Evolutionary conservation across 495 filamentous ascomycete species (phyloP).

Genomic region (Aspergillus heteromorphus): DNA sequence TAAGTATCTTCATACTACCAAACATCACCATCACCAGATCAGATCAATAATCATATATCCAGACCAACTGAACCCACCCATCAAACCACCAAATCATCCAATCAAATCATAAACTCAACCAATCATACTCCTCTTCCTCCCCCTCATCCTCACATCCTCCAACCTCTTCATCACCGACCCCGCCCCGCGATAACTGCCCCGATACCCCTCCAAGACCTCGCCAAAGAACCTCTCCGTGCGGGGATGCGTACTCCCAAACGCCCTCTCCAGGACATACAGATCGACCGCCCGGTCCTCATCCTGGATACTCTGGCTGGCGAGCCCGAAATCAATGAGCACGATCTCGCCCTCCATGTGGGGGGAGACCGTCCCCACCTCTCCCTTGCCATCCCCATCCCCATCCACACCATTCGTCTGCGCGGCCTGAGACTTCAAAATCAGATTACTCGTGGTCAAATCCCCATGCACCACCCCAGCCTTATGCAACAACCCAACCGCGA

Average conservation of each 20-base stretch:
- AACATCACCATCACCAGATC: no score
- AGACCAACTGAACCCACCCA: conserved; percentile 12
- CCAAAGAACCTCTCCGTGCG: conserved; percentile 72
- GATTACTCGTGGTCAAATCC: conserved; percentile 94
- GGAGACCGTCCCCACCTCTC: no score
- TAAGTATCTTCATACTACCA: neutral
- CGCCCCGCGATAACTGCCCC: conserved; percentile 52
- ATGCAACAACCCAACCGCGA: conserved; percentile 75
- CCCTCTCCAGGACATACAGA: conserved; percentile 92
- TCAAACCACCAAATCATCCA: neutral
- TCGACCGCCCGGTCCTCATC: conserved; percentile 96
- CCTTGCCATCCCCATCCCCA: conserved; percentile 27
- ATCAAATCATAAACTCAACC: conserved; percentile 45
- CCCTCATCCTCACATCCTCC: conserved; percentile 91
- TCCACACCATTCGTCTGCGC: conserved; percentile 6
- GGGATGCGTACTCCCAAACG: conserved; percentile 95
- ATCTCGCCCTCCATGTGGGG: conserved; percentile 60
- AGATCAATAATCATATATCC: no score
- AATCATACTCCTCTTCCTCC: conserved; percentile 96
- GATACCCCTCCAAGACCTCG: conserved; percentile 57
- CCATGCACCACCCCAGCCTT: conserved; percentile 81
- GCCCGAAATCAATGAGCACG: conserved; percentile 90
- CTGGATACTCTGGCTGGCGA: conserved; percentile 73
- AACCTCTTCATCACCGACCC: conserved; percentile 65
- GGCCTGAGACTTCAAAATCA: conserved; percentile 79